phyloP scores from a whole-genome alignment of 73 alveolate genomes.

The Paramecium sexaurelia region DNA sequence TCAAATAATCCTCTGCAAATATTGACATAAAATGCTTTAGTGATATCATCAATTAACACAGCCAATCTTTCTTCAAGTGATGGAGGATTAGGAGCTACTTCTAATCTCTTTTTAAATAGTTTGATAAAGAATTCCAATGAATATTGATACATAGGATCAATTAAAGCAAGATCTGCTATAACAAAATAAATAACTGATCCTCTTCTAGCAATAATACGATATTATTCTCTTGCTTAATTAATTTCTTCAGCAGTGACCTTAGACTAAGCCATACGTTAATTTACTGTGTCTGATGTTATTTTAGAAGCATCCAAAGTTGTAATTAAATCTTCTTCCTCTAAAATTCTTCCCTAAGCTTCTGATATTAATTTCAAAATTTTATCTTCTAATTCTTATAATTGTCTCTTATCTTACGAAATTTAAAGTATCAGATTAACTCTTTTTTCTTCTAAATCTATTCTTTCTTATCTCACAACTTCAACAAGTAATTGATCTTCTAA shows the following conservation, averaged over 20 bases:
- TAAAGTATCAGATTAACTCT: slow-evolving; percentile 95
- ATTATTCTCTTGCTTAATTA: slow-evolving; percentile 91
- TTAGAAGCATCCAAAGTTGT: slow-evolving; percentile 96
- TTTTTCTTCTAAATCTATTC: slow-evolving; percentile 98
- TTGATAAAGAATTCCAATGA: slow-evolving; percentile 98
- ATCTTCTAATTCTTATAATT: slow-evolving; percentile 92
- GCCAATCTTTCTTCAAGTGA: slow-evolving; percentile 87
- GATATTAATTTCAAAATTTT: slow-evolving; percentile 90
- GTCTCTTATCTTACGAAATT: slow-evolving; percentile 94
- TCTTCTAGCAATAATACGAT: slow-evolving; percentile 96
- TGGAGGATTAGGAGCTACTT: slow-evolving; percentile 90
- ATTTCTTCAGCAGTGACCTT: slow-evolving; percentile 96
- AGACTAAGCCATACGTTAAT: slow-evolving; percentile 95
- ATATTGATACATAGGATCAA: slow-evolving; percentile 99
- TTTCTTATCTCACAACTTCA: slow-evolving; percentile 98
- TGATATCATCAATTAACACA: slow-evolving; percentile 92
- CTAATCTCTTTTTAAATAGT: slow-evolving; percentile 97
- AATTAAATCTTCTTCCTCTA: slow-evolving; percentile 98
- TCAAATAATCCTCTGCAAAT: slow-evolving; percentile 99
- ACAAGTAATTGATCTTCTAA: slow-evolving; percentile 99
- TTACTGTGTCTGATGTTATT: slow-evolving; percentile 91
- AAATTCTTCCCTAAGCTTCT: slow-evolving; percentile 97
- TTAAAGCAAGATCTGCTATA: slow-evolving; percentile 92
- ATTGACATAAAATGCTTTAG: slow-evolving; percentile 97
- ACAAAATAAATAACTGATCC: slow-evolving; percentile 99